These are phyloP conservation scores for Coemansia sp. DNA, from an alignment of 192 early-diverging fungal species.

Conservation along the genomic window DNA sequence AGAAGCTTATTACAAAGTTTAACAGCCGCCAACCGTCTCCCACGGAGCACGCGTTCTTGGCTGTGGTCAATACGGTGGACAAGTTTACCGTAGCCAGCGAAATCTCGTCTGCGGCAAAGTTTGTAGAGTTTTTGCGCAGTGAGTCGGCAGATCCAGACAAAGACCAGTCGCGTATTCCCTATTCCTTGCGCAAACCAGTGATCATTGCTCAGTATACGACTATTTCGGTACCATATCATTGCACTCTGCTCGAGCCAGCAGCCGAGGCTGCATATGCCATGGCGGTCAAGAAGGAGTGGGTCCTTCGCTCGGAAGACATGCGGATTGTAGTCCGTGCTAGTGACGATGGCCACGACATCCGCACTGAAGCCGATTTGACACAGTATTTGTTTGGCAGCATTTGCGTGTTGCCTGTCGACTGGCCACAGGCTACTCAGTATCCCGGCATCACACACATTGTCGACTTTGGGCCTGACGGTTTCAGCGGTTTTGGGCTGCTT, in stretches of 20 bases:
- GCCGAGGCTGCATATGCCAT: slow-evolving; percentile 6
- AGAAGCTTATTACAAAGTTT: slow-evolving; percentile 11
- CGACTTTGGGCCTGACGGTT: slow-evolving; percentile 91
- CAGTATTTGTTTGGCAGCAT: slow-evolving; percentile 66
- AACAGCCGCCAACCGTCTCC: slow-evolving; percentile 12
- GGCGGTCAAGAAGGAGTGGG: slow-evolving; percentile 31
- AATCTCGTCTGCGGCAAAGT: not conserved
- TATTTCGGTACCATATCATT: slow-evolving; percentile 83
- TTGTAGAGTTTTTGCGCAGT: slow-evolving; percentile 13
- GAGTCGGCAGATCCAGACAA: slow-evolving; percentile 17
- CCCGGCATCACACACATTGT: slow-evolving; percentile 78
- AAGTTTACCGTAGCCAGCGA: slow-evolving; percentile 33
- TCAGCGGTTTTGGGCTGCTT: slow-evolving; percentile 80
- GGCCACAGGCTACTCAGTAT: slow-evolving; percentile 61
- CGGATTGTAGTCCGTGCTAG: slow-evolving; percentile 72
- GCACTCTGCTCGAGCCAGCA: slow-evolving; percentile 7
- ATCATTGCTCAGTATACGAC: slow-evolving; percentile 82
- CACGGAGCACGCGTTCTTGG: slow-evolving; percentile 20
- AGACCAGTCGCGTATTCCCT: slow-evolving; percentile 76
- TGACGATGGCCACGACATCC: slow-evolving; percentile 79
- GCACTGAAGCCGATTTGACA: slow-evolving; percentile 61
- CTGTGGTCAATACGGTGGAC: slow-evolving; percentile 21
- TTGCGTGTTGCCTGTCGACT: slow-evolving; percentile 66
- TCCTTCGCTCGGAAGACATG: slow-evolving; percentile 19
- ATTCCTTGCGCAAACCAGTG: slow-evolving; percentile 76